phyloP scores from a whole-genome alignment of 192 early-diverging fungal genomes.

The Geranomyces variabilis region DNA sequence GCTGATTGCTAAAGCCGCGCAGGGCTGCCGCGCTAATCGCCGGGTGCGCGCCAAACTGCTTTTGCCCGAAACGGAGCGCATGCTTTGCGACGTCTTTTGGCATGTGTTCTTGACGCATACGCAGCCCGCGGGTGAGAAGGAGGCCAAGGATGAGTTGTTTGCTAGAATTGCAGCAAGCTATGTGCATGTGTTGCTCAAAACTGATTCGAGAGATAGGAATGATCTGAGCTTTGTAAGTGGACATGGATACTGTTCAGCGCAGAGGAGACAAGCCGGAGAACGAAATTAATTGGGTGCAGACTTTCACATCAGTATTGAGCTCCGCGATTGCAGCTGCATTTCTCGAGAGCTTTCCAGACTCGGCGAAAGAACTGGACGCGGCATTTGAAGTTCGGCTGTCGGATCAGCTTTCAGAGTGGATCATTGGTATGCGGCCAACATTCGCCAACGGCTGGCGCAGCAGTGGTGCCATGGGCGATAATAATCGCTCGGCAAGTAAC shows the following conservation, averaged over 20 bases:
- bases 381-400: conserved; percentile 22
- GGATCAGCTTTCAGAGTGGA: conserved; percentile 36
- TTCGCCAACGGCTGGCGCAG: conserved; percentile 11
- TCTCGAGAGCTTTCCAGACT: conserved; percentile 34
- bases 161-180: conserved; percentile 30
- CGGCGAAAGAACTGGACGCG: conserved; percentile 17
- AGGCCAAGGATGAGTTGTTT: conserved; percentile 19
- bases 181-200: conserved; percentile 17
- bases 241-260: not conserved
- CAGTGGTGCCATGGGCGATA: not conserved
- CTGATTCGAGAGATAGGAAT: conserved; percentile 2
- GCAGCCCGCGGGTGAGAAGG: not conserved
- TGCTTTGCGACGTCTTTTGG: conserved; percentile 19
- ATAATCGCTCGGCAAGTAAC: not conserved
- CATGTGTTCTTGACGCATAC: conserved; percentile 15
- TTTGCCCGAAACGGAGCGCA: conserved; percentile 10
- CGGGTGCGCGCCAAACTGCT: conserved; percentile 3
- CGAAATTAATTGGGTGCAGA: conserved; percentile 5
- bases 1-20: conserved; percentile 7
- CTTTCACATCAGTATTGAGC: conserved; percentile 20
- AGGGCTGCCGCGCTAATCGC: conserved; percentile 16
- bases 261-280: no score
- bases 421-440: conserved; percentile 16
- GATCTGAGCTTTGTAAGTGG: conserved; percentile 24
- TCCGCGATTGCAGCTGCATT: conserved; percentile 14